Evolutionary conservation across 345 rosid genomes (phyloP).

Genomic region (Fremontodendron californicum): DNA sequence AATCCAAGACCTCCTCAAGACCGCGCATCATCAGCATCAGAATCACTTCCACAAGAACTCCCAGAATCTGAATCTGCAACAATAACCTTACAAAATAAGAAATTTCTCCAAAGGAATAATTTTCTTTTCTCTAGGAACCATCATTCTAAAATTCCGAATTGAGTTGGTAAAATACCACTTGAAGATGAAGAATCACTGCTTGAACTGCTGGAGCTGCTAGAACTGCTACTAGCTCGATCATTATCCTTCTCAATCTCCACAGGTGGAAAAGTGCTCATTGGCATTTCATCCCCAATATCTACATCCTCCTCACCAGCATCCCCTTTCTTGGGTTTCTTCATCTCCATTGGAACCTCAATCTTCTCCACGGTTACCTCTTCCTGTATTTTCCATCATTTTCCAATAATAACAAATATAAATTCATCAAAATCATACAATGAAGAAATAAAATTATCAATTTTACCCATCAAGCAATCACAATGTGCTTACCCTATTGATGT

Average conservation of each 20-base stretch:
- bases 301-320: slow-evolving; percentile 78
- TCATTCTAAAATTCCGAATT: background rate
- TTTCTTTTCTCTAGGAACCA: background rate
- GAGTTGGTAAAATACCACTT: slow-evolving; percentile 39
- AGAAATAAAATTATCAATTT: background rate
- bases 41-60: slow-evolving; percentile 39
- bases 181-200: slow-evolving; percentile 66
- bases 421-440: background rate
- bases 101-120: no score
- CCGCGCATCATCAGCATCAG: slow-evolving; percentile 34
- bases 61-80: slow-evolving; percentile 37
- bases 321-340: slow-evolving; percentile 62
- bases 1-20: slow-evolving; percentile 8
- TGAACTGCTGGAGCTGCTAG: slow-evolving; percentile 52
- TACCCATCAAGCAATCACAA: background rate
- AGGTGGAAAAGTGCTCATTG: slow-evolving; percentile 66
- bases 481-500: slow-evolving; percentile 32
- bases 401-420: background rate
- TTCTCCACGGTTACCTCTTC: slow-evolving; percentile 29
- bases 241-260: slow-evolving; percentile 81
- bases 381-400: slow-evolving; percentile 13
- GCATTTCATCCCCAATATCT: slow-evolving; percentile 83
- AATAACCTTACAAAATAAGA: slow-evolving; percentile 1
- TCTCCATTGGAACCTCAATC: slow-evolving; percentile 41
- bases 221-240: slow-evolving; percentile 41